Evolutionary conservation across 2,329 filamentous ascomycete genomes (phyloP).

Genomic region (Phialophora macrospora): DNA sequence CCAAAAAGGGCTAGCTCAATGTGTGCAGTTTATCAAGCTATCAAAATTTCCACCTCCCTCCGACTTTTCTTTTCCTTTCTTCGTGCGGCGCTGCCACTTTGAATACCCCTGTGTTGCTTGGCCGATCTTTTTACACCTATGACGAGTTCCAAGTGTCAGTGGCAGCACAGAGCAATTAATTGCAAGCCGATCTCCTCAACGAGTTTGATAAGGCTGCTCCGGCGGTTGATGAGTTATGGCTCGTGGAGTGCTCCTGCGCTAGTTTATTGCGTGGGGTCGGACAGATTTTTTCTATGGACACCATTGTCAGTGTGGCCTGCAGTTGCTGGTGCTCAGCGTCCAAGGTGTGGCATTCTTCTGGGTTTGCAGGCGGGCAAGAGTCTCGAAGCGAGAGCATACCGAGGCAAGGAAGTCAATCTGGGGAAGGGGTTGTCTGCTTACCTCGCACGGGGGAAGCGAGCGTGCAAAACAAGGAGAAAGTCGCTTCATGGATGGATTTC

Average conservation of each 20-base stretch:
- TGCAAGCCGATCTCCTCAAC: constrained; percentile 63
- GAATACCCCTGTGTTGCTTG: constrained; percentile 79
- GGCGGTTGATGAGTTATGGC: constrained; percentile 39
- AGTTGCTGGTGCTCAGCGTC: neutral
- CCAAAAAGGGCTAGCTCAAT: constrained; percentile 13
- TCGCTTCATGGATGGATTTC: neutral
- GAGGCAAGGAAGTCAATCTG: neutral
- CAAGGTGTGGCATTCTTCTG: neutral
- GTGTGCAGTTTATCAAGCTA: neutral
- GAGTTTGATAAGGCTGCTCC: constrained; percentile 38
- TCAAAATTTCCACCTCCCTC: constrained; percentile 25
- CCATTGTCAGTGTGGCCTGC: neutral
- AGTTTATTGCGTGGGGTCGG: constrained; percentile 55
- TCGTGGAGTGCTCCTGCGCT: constrained; percentile 43
- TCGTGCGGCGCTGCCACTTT: constrained; percentile 80
- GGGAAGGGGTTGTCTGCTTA: neutral
- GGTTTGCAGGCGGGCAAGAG: neutral
- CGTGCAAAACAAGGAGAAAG: neutral
- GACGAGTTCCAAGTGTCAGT: constrained; percentile 72
- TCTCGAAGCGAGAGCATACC: neutral
- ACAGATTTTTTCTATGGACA: constrained; percentile 48
- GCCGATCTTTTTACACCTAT: constrained; percentile 56
- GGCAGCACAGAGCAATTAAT: constrained; percentile 77
- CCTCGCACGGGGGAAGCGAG: neutral
- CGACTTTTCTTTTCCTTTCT: constrained; percentile 54